Conservation (phyloP, 1,284 basidiomycete genomes). For the Tilletia setariae region DNA sequence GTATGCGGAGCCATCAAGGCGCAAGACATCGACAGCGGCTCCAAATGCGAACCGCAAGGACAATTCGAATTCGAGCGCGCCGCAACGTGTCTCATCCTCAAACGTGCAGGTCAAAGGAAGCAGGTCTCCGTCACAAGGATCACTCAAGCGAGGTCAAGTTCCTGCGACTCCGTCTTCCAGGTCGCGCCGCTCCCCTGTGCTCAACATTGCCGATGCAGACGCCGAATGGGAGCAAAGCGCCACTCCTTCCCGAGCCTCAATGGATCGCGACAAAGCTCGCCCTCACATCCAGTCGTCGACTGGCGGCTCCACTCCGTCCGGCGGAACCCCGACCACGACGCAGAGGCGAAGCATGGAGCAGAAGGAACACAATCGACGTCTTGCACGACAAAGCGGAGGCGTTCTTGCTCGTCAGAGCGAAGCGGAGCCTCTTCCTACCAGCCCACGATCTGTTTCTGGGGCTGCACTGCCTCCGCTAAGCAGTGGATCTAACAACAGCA, state of each 20-base stretch:
- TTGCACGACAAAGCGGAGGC: constrained; percentile 6
- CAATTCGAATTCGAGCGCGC: no score
- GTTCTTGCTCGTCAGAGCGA: constrained; percentile 11
- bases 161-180: not conserved
- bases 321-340: not conserved
- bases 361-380: not conserved
- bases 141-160: no score
- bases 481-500: not conserved
- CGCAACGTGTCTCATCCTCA: no score
- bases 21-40: no score
- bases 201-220: constrained; percentile 2
- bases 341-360: not conserved
- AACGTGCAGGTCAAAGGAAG: no score
- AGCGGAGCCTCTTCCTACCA: constrained; percentile 7
- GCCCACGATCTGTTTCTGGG: not conserved
- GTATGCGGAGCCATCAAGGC: no score
- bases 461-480: not conserved
- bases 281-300: not conserved
- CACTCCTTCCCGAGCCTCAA: not conserved
- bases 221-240: constrained; percentile 6
- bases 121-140: no score
- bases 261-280: not conserved
- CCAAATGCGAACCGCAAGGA: no score
- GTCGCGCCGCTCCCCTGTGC: not conserved
- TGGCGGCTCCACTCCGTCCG: not conserved